Evolutionary conservation across 2,329 filamentous ascomycete genomes (phyloP), one percentile per base, ranked within the genome.

Genomic region (Pseudohalonectria lignicola): DNA sequence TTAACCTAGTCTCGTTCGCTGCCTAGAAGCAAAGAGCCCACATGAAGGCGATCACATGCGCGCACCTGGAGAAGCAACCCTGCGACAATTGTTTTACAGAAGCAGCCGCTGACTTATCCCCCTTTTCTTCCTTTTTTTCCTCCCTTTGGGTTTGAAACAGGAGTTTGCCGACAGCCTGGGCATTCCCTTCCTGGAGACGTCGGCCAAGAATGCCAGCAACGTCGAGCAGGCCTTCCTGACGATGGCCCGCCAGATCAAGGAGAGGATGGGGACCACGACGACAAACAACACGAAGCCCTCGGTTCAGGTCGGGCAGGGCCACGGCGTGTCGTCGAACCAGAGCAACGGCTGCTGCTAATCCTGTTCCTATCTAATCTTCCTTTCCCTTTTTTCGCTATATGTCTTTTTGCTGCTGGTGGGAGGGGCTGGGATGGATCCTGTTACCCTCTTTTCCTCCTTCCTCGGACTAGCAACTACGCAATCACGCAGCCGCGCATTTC

Each of bases 231-330:
- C 92, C 57, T 98, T 98, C 82, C 69, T 98, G 69, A 98, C 92
- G 63, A 98, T 98, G 92, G 92, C 92, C 53, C 83, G 92, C 64
- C 92, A 98, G 68, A 98, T 98, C 71, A 98, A 98, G 78, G 90
- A 96, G 73, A 84, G 92, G 57, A 98, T 98, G 90, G 92, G 92
- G 55, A 94, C 86, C 52, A 92, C 90, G 47, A 82, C 85, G 32
- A 83, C 83, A 49, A 88, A 88, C 71, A 96, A 96, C 78, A 94
- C 90, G 70, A 98, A 96, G 74, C 90, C 90, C 48, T 94, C 86
- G 53, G 88, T 98, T 53, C 87, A 94, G 61, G 92, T 98, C 54
- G 86, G 87, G 43, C 83, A 87, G 60, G 92, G 92, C 57, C 87
- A 94, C 64, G 88, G 88, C 53, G 90, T 98, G 50, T 85, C 93